phyloP scores from a whole-genome alignment of 208 protist genomes.

The Acanthamoeba royreba region DNA sequence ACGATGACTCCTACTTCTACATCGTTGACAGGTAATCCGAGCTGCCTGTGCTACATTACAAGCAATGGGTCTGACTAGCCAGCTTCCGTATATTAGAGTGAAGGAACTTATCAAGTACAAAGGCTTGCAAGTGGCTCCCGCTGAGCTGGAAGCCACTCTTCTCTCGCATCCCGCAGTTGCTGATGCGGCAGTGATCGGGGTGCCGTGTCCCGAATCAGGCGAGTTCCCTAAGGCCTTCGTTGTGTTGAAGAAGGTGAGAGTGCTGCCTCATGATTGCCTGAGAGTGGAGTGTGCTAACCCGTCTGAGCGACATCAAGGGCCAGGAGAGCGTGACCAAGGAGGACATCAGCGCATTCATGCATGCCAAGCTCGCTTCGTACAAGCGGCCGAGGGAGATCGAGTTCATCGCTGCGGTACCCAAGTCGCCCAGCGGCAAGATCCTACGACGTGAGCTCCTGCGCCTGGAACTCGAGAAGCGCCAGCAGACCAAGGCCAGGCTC shows the following conservation, averaged over 20 bases:
- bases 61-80: not conserved
- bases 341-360: constrained; percentile 73
- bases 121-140: constrained; percentile 86
- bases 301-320: not conserved
- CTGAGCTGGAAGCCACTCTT: constrained; percentile 77
- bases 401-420: constrained; percentile 78
- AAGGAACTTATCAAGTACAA: constrained; percentile 92
- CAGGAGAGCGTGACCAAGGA: constrained; percentile 51
- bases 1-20: constrained; percentile 15
- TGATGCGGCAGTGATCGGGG: constrained; percentile 81
- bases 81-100: constrained; percentile 62
- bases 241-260: constrained; percentile 41
- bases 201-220: constrained; percentile 67
- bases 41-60: too few species aligned
- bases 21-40: constrained; percentile 16
- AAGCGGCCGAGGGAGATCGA: constrained; percentile 82
- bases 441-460: constrained; percentile 70
- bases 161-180: constrained; percentile 51
- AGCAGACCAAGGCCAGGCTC: not conserved
- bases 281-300: too few species aligned
- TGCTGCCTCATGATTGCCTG: too few species aligned
- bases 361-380: constrained; percentile 69
- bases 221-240: constrained; percentile 82
- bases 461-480: not conserved
- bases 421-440: constrained; percentile 82